Conservation (phyloP, 345 rosid genomes). For the Boechera retrofracta region DNA sequence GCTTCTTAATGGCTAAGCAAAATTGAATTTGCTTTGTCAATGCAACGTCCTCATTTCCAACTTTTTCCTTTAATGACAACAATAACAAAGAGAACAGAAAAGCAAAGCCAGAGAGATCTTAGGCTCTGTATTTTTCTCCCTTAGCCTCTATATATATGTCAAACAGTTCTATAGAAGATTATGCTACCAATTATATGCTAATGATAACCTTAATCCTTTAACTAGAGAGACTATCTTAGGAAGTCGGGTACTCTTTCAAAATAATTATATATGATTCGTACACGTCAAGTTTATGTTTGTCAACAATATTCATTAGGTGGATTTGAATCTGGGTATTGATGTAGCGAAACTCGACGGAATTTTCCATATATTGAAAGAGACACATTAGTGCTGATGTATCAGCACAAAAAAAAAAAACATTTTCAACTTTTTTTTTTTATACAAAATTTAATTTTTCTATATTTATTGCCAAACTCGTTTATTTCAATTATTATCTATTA, state of each 20-base stretch:
- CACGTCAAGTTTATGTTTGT: too few species aligned
- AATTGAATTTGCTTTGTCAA: conserved; percentile 41
- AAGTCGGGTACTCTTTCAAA: not conserved
- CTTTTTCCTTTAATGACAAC: conserved; percentile 34
- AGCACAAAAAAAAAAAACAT: too few species aligned
- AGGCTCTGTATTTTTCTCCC: conserved; percentile 3
- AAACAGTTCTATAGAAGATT: conserved; percentile 5
- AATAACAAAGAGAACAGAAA: conserved; percentile 30
- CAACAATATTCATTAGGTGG: too few species aligned
- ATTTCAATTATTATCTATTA: too few species aligned
- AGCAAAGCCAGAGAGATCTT: conserved; percentile 34
- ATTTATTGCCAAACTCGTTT: too few species aligned
- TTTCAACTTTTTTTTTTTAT: too few species aligned
- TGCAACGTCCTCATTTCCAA: conserved; percentile 42
- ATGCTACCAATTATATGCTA: conserved; percentile 25
- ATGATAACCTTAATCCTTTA: conserved; percentile 24
- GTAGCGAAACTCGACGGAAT: not conserved
- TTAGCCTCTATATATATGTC: not conserved
- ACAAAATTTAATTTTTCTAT: too few species aligned
- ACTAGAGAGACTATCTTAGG: not conserved
- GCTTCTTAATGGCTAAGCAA: conserved; percentile 49
- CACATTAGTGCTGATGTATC: too few species aligned
- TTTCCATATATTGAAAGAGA: too few species aligned
- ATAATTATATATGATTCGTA: not conserved
- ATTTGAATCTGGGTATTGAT: not conserved